Percentiles rank a stretch among this genome's conserved stretches.
Conservation (phyloP, 345 rosid species). For the Melaleuca alternifolia region DNA sequence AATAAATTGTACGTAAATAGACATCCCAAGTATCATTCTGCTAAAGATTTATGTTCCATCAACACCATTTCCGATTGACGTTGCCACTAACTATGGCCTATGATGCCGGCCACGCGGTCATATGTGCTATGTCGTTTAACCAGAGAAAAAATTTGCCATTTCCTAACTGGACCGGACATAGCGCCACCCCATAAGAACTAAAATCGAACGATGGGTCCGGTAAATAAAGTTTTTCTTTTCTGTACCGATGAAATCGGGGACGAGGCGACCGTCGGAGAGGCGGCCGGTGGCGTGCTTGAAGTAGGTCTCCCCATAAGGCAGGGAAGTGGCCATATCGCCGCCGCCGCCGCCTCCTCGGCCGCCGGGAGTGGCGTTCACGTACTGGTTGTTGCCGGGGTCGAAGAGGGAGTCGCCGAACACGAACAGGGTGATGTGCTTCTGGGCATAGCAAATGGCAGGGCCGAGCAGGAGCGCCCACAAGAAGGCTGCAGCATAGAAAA, state of each 20-base stretch:
- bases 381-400: slow-evolving; percentile 11
- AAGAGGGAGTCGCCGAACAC: slow-evolving; percentile 2
- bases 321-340: background rate
- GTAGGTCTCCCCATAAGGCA: slow-evolving; percentile 16
- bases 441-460: background rate
- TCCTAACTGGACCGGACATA: background rate
- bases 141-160: background rate
- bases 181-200: background rate
- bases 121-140: background rate
- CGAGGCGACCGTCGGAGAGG: slow-evolving; percentile 11
- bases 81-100: background rate
- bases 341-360: background rate
- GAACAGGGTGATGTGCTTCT: background rate
- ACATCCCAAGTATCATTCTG: background rate
- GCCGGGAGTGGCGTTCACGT: background rate
- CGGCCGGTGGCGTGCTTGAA: slow-evolving; percentile 12
- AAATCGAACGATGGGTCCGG: background rate
- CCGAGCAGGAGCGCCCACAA: background rate
- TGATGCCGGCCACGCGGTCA: background rate
- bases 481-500: background rate
- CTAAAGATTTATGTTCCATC: background rate
- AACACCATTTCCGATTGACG: background rate
- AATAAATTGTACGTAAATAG: background rate
- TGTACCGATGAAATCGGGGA: slow-evolving; percentile 14
- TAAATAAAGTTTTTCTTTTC: background rate